phyloP scores from a whole-genome alignment of 257 asterid genomes.

The Scutellaria minor region DNA sequence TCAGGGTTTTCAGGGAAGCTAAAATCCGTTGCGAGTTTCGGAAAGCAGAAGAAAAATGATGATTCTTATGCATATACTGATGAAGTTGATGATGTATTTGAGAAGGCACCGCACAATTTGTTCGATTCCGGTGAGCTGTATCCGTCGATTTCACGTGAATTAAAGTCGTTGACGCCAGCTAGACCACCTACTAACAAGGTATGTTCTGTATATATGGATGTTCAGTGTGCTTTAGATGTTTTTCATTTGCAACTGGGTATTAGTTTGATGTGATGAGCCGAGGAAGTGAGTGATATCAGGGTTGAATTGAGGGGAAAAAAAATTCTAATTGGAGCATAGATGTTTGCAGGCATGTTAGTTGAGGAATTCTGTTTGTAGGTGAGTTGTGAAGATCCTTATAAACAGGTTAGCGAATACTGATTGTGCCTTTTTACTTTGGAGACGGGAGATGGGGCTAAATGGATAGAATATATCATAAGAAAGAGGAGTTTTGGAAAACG shows the following conservation, averaged over 20 bases:
- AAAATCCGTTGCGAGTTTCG: slow-evolving; percentile 53
- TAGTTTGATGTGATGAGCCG: slow-evolving; percentile 8
- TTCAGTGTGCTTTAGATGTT: not conserved
- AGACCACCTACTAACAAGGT: slow-evolving; percentile 70
- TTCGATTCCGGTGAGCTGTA: slow-evolving; percentile 81
- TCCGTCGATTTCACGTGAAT: slow-evolving; percentile 64
- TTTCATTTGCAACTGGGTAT: not conserved
- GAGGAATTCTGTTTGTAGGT: slow-evolving; percentile 14
- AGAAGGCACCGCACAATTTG: slow-evolving; percentile 58
- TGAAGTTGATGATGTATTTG: slow-evolving; percentile 53
- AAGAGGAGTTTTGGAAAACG: not conserved
- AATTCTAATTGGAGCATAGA: slow-evolving; percentile 11
- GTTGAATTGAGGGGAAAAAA: slow-evolving; percentile 19
- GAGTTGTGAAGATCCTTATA: slow-evolving; percentile 7
- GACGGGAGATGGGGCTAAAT: not conserved
- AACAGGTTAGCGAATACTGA: slow-evolving; percentile 9
- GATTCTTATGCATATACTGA: slow-evolving; percentile 56
- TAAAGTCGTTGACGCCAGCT: slow-evolving; percentile 75
- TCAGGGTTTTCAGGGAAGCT: slow-evolving; percentile 84
- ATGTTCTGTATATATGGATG: slow-evolving; percentile 26
- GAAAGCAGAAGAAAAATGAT: slow-evolving; percentile 50
- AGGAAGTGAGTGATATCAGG: slow-evolving; percentile 20
- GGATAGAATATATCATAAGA: slow-evolving; percentile 16
- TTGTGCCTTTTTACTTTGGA: slow-evolving; percentile 10
- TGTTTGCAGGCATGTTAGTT: slow-evolving; percentile 13